These are phyloP conservation scores for Aspergillus fischeri DNA, from an alignment of 2,329 filamentous ascomycete species.

Conservation along the genomic window DNA sequence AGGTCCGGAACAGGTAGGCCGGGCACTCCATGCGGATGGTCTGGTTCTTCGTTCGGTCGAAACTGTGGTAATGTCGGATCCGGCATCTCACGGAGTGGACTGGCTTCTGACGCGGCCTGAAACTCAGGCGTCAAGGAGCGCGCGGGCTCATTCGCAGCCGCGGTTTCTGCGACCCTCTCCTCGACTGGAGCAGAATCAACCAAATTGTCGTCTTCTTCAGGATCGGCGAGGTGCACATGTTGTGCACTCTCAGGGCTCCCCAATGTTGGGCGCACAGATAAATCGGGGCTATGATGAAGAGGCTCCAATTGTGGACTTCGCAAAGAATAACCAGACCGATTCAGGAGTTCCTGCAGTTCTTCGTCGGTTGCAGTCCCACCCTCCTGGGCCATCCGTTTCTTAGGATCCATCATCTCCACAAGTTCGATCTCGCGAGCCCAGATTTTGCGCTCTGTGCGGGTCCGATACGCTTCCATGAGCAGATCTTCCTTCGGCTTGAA, in stretches of 20 bases:
- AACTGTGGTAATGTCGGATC: slow-evolving; percentile 46
- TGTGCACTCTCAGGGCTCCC: slow-evolving; percentile 12
- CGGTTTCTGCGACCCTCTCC: slow-evolving; percentile 15
- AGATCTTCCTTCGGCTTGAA: slow-evolving; percentile 79
- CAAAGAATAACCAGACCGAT: slow-evolving; percentile 39
- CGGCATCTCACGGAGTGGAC: slow-evolving; percentile 1
- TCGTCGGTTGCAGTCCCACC: slow-evolving; percentile 19
- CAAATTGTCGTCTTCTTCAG: slow-evolving; percentile 14
- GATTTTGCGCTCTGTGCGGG: slow-evolving; percentile 57
- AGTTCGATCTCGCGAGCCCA: slow-evolving; percentile 43
- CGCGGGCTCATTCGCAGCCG: not conserved
- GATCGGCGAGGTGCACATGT: slow-evolving; percentile 21
- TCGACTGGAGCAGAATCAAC: slow-evolving; percentile 14
- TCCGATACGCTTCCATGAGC: slow-evolving; percentile 63
- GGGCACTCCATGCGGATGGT: not conserved
- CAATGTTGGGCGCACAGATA: slow-evolving; percentile 20
- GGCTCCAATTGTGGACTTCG: slow-evolving; percentile 20
- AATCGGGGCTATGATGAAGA: slow-evolving; percentile 16
- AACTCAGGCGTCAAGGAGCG: slow-evolving; percentile 2
- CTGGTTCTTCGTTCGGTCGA: slow-evolving; percentile 36
- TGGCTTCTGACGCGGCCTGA: slow-evolving; percentile 9
- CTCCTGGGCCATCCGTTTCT: slow-evolving; percentile 15
- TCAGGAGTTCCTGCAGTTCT: slow-evolving; percentile 42
- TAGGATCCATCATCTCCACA: slow-evolving; percentile 28
- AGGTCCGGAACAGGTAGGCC: not conserved